phyloP scores from a whole-genome alignment of 1,139 yeast genomes.

The Geotrichum fermentans region DNA sequence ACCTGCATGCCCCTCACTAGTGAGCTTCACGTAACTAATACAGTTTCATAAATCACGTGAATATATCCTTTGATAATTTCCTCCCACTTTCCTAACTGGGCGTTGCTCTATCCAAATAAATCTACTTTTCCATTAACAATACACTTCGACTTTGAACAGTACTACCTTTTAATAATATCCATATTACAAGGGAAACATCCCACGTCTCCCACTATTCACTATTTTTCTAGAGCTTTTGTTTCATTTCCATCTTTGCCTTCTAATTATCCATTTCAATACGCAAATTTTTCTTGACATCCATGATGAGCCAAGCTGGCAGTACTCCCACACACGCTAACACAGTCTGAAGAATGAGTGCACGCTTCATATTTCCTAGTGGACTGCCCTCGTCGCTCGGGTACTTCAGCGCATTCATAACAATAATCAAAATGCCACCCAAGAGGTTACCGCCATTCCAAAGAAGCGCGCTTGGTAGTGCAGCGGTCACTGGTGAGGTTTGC shows the following conservation, averaged over 20 bases:
- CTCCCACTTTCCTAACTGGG: too few relatives aligned
- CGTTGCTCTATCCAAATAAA: too few relatives aligned
- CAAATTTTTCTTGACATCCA: constrained; percentile 21
- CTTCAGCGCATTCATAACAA: constrained; percentile 35
- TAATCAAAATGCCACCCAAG: constrained; percentile 37
- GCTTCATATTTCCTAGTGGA: constrained; percentile 36
- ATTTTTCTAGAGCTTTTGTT: too few relatives aligned
- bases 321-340: constrained; percentile 33
- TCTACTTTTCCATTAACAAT: too few relatives aligned
- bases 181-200: too few relatives aligned
- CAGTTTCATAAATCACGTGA: too few relatives aligned
- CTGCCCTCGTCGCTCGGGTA: constrained; percentile 29
- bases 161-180: too few relatives aligned
- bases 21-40: too few relatives aligned
- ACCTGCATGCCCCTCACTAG: too few relatives aligned
- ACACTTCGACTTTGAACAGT: too few relatives aligned
- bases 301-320: constrained; percentile 26
- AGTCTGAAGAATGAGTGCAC: constrained; percentile 36
- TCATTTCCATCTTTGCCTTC: too few relatives aligned
- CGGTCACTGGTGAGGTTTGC: constrained; percentile 36
- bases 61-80: too few relatives aligned
- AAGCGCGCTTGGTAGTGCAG: constrained; percentile 34
- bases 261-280: constrained; percentile 29
- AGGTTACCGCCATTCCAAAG: constrained; percentile 38
- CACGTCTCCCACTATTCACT: background rate